A percentile compares a stretch with the other conserved stretches of the same genome.
Conservation (phyloP, 352 stramenopile genomes). For the Phytophthora hybrid region DNA sequence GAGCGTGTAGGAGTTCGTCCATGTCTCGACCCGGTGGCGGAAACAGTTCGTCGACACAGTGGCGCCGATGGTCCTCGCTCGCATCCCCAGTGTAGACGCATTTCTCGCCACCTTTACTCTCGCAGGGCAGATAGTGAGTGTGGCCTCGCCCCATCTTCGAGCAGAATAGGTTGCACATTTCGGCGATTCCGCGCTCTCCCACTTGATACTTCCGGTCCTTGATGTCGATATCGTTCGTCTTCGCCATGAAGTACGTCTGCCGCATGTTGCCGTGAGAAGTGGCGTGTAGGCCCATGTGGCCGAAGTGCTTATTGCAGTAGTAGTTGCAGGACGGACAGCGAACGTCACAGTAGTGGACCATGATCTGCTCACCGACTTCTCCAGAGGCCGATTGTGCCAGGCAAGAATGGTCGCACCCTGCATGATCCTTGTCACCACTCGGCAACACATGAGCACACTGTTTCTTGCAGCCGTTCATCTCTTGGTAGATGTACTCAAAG, state of each 20-base stretch:
- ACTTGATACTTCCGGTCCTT: conserved; percentile 45
- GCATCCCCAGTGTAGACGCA: conserved; percentile 39
- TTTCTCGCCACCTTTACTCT: conserved; percentile 14
- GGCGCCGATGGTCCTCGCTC: conserved; percentile 38
- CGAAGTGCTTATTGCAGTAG: conserved; percentile 66
- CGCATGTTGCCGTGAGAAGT: conserved; percentile 79
- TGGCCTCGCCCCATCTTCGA: conserved; percentile 50
- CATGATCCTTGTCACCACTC: conserved; percentile 47
- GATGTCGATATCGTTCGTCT: conserved; percentile 59
- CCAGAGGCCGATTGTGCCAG: conserved; percentile 14
- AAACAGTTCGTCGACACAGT: conserved; percentile 40
- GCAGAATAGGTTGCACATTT: conserved; percentile 61
- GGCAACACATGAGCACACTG: conserved; percentile 49
- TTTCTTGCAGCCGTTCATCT: conserved; percentile 77
- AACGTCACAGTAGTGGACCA: conserved; percentile 61
- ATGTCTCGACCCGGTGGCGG: conserved; percentile 36
- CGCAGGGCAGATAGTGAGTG: conserved; percentile 42
- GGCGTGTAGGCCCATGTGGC: conserved; percentile 56
- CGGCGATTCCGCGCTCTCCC: conserved; percentile 43
- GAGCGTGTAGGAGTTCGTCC: conserved; percentile 52
- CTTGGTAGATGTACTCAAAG: conserved; percentile 70
- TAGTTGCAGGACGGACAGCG: conserved; percentile 70
- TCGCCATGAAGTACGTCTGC: conserved; percentile 69
- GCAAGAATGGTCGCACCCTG: conserved; percentile 49
- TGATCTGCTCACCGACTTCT: conserved; percentile 8